Base-by-base conservation (phyloP, 768 basidiomycete species). In the Russula brevipes region DNA sequence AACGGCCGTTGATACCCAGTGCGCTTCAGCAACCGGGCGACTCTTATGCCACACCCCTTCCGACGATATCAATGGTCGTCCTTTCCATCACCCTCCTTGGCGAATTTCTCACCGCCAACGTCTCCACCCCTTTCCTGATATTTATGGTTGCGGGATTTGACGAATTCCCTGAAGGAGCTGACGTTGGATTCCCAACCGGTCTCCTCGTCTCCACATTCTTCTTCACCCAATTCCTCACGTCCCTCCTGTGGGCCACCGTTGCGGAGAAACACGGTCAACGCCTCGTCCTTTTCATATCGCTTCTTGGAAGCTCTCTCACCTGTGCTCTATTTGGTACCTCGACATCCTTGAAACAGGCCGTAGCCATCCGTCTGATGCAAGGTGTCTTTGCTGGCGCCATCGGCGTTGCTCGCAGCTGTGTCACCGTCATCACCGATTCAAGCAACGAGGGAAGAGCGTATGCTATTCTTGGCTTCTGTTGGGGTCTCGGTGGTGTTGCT, bases 381-480 rank as follows among this genome's bases (percentile, higher is more conserved):
- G 95, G 95, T 36, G 81, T 95, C 35, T 97, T 96, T 70, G 90
- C 89, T 3, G 95, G 96, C 4, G 91, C 95, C 24, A 89, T 98
- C 17, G 96, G 96, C 24, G 96, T 98, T 33, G 95, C 94, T 49
- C 84, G 96, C 70, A 91, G 94, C 12, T 89, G 86, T 19, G 87
- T 98, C 55, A 77, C 90, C 12, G 86, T 87, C 66, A 82, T 99
- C 61, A 95, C 97, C 0, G 95, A 98, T 73, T 77, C 85, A 35
- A 89, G 86, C 56, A 99, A 99, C 74, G 95, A 98, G 74, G 90
- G 90, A 31, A 82, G 93, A 68, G 97, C 96, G 30, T 98, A 98
- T 73, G 92, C 94, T 51, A 90, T 95, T 61, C 78, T 98, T 52
- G 95, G 89, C 11, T 97, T 96, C 73, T 91, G 87, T 68, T 97